Base-by-base conservation (phyloP, 345 rosid species). In the Citrus trifoliata region DNA sequence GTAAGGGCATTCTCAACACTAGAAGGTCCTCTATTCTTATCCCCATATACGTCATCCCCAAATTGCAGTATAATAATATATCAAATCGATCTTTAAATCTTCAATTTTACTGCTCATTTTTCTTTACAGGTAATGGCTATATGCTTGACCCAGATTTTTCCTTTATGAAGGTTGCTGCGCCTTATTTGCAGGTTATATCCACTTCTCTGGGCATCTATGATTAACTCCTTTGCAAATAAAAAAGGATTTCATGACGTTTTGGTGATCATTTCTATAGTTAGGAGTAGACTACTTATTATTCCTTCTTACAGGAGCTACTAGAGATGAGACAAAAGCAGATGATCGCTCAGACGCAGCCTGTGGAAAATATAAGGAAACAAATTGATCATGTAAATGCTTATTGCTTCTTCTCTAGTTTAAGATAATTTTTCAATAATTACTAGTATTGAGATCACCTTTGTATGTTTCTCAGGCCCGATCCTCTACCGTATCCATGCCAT, bases 1-100 rank as follows among this genome's bases (percentile, higher is more conserved):
- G 63, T 95, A 51, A 86, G 97, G 84, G 97, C 99, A 75, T 95
- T 95, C 83, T 91, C 98, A 76, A 95, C 97, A 0, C 98, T 95
- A 2, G 99, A 95, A 85, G 99, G 99, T 92, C 64, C 37, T 73
- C 76, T 53, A 61, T 64, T 58, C 42, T 33, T 60, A 72, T 33
- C 33, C 19, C 25, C 16, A 22, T 1, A 40, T 42, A 4, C 5
- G 3, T 12, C 25, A 56, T 4, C n/a, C 33, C 10, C 10, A 22
- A 53, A 72, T 56, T 0, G 0, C 42, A 33, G 38, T 58, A 6
- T 12, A 38, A 13, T 19, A 58, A 30, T 21, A 28, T 6, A 33
- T 56, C 12, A 19, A 18, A 56, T 55, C n/a, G 66, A 16, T 16
- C 56, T 53, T 53, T 19, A 19, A 16, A 53, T 53, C 58, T 21